Evolutionary conservation across 2,329 filamentous ascomycete genomes (phyloP), one percentile per base, ranked within the genome.

Genomic region (Lecanicillium sp.): DNA sequence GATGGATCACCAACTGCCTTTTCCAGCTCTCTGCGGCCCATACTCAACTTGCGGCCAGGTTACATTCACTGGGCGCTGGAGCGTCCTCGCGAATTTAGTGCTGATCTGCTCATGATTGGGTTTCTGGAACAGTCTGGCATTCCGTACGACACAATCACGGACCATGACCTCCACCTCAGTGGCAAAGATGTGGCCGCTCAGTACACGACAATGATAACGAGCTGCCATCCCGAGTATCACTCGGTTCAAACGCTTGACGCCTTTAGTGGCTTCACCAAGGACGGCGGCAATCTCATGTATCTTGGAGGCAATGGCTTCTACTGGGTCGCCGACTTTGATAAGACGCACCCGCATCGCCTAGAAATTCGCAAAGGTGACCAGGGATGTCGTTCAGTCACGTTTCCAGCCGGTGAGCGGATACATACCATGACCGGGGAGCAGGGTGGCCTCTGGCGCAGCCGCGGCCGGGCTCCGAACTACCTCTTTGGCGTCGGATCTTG

Each of bases 221-320:
- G 57, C 34, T 52, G 51, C 35, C 58, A 59, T 42, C 58, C 58
- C 2, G 58, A 60, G 44, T 62, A 62, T 39, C 53, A 53, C 5
- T 56, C 49, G 8, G 33, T 50, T 18, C 33, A 52, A 17, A 51
- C 51, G 13, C 47, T 57, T 9, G 39, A 50, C 31, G 53, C 49
- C 8, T 60, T 55, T 36, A 43, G 44, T 20, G 45, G 43, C 11
- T 62, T 56, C 41, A 46, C 51, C 22, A 42, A 40, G 3, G 32
- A 35, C 3, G 58, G 60, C 9, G 57, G 60, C 3, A 55, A 51
- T 37, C 39, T 64, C 33, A 56, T 63, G 53, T 63, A 62, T 37
- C 45, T 58, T 7, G 58, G 58, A n/a, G 58, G 58, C 8, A 61
- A 62, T 38, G 57, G 58, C 12, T 61, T 58, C 46, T 61, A 61